Base-by-base conservation (phyloP, 495 filamentous ascomycete species). In the Neurospora terricola region DNA sequence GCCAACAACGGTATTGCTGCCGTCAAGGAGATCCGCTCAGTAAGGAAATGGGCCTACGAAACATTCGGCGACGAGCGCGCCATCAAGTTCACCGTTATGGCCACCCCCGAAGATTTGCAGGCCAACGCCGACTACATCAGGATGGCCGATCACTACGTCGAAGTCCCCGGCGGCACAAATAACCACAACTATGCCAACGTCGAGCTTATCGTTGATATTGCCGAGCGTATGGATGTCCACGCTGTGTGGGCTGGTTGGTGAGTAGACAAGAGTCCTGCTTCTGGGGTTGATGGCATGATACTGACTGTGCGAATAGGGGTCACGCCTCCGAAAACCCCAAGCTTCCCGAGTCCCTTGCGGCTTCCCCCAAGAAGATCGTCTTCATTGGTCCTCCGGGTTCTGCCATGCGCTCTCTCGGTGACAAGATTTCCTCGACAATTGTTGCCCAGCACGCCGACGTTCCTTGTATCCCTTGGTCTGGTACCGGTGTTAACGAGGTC, bases 171-270 rank as follows among this genome's bases (percentile, higher is more conserved):
- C 77, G 96, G 96, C 78, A 99, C 96, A 66, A 99, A 99, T 85
- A 99, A 99, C 87, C 98, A 99, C 90, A 99, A 99, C 84, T 99
- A 99, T 81, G 96, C 96, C 81, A 99, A 99, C 84, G 96, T 99
- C 68, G 96, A 99, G 85, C 86, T 99, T 77, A 98, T 99, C 81
- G 96, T 99, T 73, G 96, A 99, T 86, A 89, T 99, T 80, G 96
- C 96, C n/a, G 96, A 99, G 86, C 93, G 96, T 40, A 98, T 97
- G 93, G 89, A 92, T 74, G 96, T 98, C 62, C 96, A 99, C 77
- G 96, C 96, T 73, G 96, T 99, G 18, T 99, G 96, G 96, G 96
- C 96, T 76, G 96, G 96, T 88, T 99, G 96, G 93, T 96, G 80
- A 84, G 54, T 66, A 66, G 54, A 66, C 2, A 8, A 16, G 54